Conservation (phyloP, 2,329 filamentous ascomycete species). For the Talaromyces atroroseus region DNA sequence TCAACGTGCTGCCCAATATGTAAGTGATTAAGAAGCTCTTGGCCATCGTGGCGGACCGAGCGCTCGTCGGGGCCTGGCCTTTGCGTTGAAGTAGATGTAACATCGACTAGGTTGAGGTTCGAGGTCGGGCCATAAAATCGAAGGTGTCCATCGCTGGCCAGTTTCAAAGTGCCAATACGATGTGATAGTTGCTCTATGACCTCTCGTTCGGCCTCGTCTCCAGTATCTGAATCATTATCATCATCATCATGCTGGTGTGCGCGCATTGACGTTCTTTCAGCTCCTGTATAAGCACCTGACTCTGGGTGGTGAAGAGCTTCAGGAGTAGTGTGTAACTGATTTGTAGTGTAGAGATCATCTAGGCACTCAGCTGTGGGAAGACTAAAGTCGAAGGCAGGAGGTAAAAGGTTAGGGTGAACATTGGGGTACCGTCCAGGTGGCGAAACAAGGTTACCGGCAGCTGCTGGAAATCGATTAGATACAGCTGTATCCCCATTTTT, state of each 20-base stretch:
- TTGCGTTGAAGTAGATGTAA: slow-evolving; percentile 28
- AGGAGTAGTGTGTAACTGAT: slow-evolving; percentile 20
- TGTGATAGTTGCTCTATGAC: slow-evolving; percentile 41
- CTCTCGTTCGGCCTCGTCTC: slow-evolving; percentile 35
- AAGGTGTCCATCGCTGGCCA: slow-evolving; percentile 39
- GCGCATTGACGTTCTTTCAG: background rate
- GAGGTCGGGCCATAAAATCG: slow-evolving; percentile 44
- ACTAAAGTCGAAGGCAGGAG: slow-evolving; percentile 20
- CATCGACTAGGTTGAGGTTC: slow-evolving; percentile 40
- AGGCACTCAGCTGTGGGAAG: slow-evolving; percentile 34
- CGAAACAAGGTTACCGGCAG: background rate
- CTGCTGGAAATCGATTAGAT: background rate
- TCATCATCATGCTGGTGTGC: slow-evolving; percentile 18
- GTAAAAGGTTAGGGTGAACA: slow-evolving; percentile 1
- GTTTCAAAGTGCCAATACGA: slow-evolving; percentile 41
- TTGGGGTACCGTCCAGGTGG: background rate
- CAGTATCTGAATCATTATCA: slow-evolving; percentile 28
- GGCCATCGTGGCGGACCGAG: slow-evolving; percentile 34
- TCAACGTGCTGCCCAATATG: slow-evolving; percentile 39
- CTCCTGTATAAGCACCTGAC: background rate
- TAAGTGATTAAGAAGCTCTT: slow-evolving; percentile 38
- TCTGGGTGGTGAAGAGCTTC: background rate
- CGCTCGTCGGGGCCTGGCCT: slow-evolving; percentile 33
- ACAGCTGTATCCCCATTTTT: background rate
- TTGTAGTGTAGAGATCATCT: slow-evolving; percentile 30